These are phyloP conservation scores for Hemileccinum rubropunctum DNA, from an alignment of 768 basidiomycete species.

Conservation along the genomic window DNA sequence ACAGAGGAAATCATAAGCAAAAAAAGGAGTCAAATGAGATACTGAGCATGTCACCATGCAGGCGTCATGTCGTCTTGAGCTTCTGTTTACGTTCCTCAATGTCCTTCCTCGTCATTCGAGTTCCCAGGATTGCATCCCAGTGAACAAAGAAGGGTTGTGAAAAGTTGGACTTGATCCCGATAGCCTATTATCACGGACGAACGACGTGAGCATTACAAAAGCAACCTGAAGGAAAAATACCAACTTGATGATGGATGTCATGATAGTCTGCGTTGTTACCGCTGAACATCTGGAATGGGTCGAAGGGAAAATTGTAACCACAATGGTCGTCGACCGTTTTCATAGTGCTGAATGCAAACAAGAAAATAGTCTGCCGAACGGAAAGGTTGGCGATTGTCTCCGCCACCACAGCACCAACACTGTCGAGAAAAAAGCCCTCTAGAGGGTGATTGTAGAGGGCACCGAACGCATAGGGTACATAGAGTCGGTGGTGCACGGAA, in stretches of 20 bases:
- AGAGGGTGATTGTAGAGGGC: slow-evolving; percentile 97
- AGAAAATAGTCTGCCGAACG: slow-evolving; percentile 76
- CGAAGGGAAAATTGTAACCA: slow-evolving; percentile 86
- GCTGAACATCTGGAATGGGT: slow-evolving; percentile 84
- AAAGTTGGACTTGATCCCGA: slow-evolving; percentile 95
- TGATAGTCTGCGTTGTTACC: slow-evolving; percentile 95
- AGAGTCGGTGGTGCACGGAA: slow-evolving; percentile 92
- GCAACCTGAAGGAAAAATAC: slow-evolving; percentile 9
- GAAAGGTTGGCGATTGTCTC: slow-evolving; percentile 67
- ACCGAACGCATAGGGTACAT: slow-evolving; percentile 96
- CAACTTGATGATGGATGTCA: slow-evolving; percentile 94
- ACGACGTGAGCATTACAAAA: background rate
- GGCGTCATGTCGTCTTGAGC: slow-evolving; percentile 19
- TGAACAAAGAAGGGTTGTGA: slow-evolving; percentile 95
- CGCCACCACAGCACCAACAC: slow-evolving; percentile 74
- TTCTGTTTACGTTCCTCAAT: slow-evolving; percentile 51
- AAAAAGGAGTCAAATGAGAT: background rate
- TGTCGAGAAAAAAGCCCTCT: slow-evolving; percentile 90
- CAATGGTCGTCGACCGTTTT: slow-evolving; percentile 98
- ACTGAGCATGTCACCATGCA: background rate
- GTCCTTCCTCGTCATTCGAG: slow-evolving; percentile 74
- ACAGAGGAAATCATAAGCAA: background rate
- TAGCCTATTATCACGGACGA: slow-evolving; percentile 17
- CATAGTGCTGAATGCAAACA: slow-evolving; percentile 80
- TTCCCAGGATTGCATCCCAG: slow-evolving; percentile 86